A percentile compares a stretch with the other conserved stretches of the same genome.
These are phyloP conservation scores for Neofusicoccum umdonicola DNA, from an alignment of 2,329 filamentous ascomycete species.

Conservation along the genomic window DNA sequence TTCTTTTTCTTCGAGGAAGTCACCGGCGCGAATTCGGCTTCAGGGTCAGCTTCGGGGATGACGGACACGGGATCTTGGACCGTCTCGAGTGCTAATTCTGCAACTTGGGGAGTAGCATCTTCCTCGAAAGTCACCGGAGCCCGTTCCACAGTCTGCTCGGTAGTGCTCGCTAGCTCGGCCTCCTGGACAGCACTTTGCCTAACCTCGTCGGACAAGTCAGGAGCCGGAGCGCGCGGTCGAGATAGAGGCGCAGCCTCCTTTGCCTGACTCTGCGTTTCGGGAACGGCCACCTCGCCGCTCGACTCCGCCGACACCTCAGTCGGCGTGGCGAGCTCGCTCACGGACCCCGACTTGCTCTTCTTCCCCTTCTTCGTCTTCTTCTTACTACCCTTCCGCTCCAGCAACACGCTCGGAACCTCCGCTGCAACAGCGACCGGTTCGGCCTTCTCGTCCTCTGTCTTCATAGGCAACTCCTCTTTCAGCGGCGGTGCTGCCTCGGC, in stretches of 20 bases:
- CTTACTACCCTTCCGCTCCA: not conserved
- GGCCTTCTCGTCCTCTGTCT: not conserved
- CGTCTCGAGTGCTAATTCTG: not conserved
- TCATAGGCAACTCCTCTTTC: not conserved
- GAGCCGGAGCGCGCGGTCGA: too few relatives aligned
- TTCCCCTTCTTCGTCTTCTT: not conserved
- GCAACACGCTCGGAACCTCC: slow-evolving; percentile 2
- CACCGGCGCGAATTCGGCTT: not conserved
- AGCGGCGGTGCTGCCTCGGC: not conserved
- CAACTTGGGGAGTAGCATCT: too few relatives aligned
- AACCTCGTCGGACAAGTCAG: too few relatives aligned
- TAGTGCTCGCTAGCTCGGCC: too few relatives aligned
- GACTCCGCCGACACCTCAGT: too few relatives aligned
- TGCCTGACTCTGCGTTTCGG: too few relatives aligned
- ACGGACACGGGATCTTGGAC: too few relatives aligned
- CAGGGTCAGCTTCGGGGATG: not conserved
- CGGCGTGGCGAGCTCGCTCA: not conserved
- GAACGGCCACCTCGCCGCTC: too few relatives aligned
- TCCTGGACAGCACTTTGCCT: too few relatives aligned
- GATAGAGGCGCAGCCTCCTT: not conserved
- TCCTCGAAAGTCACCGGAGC: too few relatives aligned
- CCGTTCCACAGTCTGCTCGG: too few relatives aligned
- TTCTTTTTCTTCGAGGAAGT: not conserved
- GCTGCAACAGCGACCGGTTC: not conserved
- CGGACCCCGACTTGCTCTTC: not conserved